phyloP scores from a whole-genome alignment of 2,329 filamentous ascomycete species.

The Colletotrichum agaves region DNA sequence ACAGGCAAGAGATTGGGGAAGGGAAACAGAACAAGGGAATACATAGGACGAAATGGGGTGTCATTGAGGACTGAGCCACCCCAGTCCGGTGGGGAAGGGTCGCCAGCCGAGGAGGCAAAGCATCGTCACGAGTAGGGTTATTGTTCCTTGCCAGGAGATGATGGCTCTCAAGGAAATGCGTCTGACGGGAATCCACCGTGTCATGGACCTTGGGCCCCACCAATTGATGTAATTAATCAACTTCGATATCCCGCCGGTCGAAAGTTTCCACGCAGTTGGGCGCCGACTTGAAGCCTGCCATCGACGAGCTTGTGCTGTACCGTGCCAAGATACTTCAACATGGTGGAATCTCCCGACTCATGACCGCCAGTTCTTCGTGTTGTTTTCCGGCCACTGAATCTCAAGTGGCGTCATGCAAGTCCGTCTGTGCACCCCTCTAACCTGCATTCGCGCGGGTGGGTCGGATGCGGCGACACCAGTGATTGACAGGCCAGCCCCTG shows the following conservation, averaged over 20 bases:
- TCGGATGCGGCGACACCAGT: slow-evolving; percentile 30
- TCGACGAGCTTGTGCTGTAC: not conserved
- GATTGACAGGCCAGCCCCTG: slow-evolving; percentile 29
- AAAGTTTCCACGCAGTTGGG: not conserved
- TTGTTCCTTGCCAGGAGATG: slow-evolving; percentile 33
- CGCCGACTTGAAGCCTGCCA: slow-evolving; percentile 1
- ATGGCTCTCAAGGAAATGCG: slow-evolving; percentile 20
- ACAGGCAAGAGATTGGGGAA: slow-evolving; percentile 37
- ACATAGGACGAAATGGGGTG: slow-evolving; percentile 29
- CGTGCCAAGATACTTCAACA: not conserved
- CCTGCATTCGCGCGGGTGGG: slow-evolving; percentile 26
- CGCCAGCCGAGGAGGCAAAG: slow-evolving; percentile 33
- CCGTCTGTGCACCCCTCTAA: slow-evolving; percentile 37
- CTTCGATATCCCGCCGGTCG: not conserved
- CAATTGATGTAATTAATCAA: not conserved
- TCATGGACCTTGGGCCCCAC: not conserved
- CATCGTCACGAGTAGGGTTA: slow-evolving; percentile 33
- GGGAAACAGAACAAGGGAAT: slow-evolving; percentile 34
- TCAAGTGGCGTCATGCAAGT: slow-evolving; percentile 38
- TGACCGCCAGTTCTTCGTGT: slow-evolving; percentile 9
- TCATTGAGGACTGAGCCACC: slow-evolving; percentile 19
- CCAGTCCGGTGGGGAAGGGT: slow-evolving; percentile 31
- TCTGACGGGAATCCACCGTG: not conserved
- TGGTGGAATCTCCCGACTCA: slow-evolving; percentile 11
- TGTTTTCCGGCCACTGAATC: slow-evolving; percentile 24